phyloP scores from a whole-genome alignment of 805 yeast genomes.

The Nakazawaea holstii region DNA sequence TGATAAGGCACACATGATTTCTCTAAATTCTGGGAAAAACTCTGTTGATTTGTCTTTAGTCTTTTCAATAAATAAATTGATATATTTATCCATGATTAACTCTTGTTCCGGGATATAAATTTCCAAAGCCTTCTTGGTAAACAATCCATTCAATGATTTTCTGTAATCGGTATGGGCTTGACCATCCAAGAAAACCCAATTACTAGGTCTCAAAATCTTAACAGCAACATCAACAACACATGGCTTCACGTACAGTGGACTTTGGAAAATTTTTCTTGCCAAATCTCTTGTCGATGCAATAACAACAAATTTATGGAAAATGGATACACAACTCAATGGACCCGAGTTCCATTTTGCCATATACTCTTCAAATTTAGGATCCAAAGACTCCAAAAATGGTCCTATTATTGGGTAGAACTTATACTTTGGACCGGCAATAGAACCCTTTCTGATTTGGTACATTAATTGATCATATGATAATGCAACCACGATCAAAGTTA shows the following conservation, averaged over 20 bases:
- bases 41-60: conserved; percentile 60
- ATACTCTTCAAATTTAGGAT: conserved; percentile 94
- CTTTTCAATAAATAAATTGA: conserved; percentile 55
- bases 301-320: conserved; percentile 96
- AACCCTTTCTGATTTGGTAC: conserved; percentile 77
- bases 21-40: conserved; percentile 92
- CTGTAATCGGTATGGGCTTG: conserved; percentile 93
- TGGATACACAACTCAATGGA: conserved; percentile 91
- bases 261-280: conserved; percentile 78
- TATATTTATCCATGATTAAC: conserved; percentile 74
- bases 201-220: conserved; percentile 88
- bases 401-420: conserved; percentile 96
- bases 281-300: conserved; percentile 86
- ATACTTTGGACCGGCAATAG: conserved; percentile 83
- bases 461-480: conserved; percentile 69
- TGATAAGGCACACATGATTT: conserved; percentile 90
- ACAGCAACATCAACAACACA: conserved; percentile 97
- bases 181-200: conserved; percentile 98
- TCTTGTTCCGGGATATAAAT: conserved; percentile 84
- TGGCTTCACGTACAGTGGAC: conserved; percentile 88
- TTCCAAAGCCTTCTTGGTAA: conserved; percentile 78
- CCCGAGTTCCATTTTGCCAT: conserved; percentile 93
- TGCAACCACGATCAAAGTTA: conserved; percentile 40
- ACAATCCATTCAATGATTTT: conserved; percentile 82
- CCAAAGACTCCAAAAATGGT: conserved; percentile 88